Conservation (phyloP, 768 basidiomycete genomes). For the Amanita jacksonii region DNA sequence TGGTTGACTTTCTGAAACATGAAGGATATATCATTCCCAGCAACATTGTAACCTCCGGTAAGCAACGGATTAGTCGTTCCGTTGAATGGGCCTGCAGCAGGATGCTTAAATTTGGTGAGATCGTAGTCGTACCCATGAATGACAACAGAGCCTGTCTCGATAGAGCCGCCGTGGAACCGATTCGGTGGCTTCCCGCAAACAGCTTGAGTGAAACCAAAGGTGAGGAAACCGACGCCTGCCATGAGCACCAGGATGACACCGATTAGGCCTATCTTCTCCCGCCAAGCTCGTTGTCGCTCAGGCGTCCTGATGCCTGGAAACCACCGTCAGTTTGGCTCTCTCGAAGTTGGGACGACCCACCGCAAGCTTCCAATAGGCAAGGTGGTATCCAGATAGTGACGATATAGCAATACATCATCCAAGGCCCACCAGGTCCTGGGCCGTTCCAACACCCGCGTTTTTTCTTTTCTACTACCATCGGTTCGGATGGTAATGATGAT, state of each 20-base stretch:
- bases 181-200: conserved; percentile 87
- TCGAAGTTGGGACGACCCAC: conserved; percentile 33
- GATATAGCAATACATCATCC: conserved; percentile 92
- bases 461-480: conserved; percentile 27
- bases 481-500: conserved; percentile 25
- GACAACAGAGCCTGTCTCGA: conserved; percentile 75
- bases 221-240: conserved; percentile 94
- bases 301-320: conserved; percentile 72
- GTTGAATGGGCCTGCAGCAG: conserved; percentile 61
- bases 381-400: conserved; percentile 79
- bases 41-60: conserved; percentile 63
- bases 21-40: conserved; percentile 87
- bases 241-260: conserved; percentile 73
- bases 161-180: conserved; percentile 72
- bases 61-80: conserved; percentile 80
- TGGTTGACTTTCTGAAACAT: conserved; percentile 90
- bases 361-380: conserved; percentile 66
- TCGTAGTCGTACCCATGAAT: conserved; percentile 95
- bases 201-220: conserved; percentile 92
- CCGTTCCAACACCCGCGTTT: conserved; percentile 55
- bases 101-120: conserved; percentile 80
- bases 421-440: conserved; percentile 86
- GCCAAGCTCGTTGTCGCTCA: conserved; percentile 94
- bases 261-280: conserved; percentile 95
- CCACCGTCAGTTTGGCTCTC: neutral